A percentile compares a stretch with the other conserved stretches of the same genome.
phyloP scores from a whole-genome alignment of 192 early-diverging fungal genomes.

The Rhizoclosmatium globosum region DNA sequence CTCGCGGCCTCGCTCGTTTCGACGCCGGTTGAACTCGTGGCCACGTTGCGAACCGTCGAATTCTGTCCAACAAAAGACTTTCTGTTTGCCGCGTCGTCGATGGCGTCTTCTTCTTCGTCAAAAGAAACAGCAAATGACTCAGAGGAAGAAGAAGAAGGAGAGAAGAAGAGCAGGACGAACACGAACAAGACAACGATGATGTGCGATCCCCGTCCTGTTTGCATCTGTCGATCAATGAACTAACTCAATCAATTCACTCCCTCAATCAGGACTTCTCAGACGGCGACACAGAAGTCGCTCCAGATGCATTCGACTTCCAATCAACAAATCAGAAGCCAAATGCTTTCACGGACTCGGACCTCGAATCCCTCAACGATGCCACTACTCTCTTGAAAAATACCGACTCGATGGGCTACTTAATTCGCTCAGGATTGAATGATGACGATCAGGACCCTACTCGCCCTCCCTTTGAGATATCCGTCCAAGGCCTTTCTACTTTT shows the following conservation, averaged over 20 bases:
- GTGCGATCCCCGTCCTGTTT: background rate
- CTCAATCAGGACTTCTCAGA: constrained; percentile 5
- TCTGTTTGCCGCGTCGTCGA: background rate
- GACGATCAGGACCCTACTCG: constrained; percentile 49
- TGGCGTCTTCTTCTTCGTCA: background rate
- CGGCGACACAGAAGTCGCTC: constrained; percentile 25
- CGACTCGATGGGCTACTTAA: constrained; percentile 57
- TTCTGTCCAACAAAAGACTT: constrained; percentile 5
- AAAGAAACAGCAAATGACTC: background rate
- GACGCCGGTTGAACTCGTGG: constrained; percentile 18
- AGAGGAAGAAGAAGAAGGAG: background rate
- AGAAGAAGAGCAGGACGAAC: constrained; percentile 18
- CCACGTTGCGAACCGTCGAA: constrained; percentile 8
- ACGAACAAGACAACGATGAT: constrained; percentile 19
- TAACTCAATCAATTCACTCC: too few species aligned
- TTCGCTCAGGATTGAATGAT: constrained; percentile 34
- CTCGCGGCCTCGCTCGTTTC: background rate
- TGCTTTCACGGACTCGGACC: constrained; percentile 4
- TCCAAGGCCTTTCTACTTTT: constrained; percentile 44
- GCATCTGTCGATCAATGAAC: background rate
- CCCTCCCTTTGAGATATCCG: constrained; percentile 60
- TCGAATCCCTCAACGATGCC: background rate
- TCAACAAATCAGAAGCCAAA: background rate
- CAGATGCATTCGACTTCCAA: background rate
- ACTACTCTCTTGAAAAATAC: constrained; percentile 30